These are phyloP conservation scores for Pichia sp. DNA, from an alignment of 1,139 yeast genomes.

Conservation along the genomic window DNA sequence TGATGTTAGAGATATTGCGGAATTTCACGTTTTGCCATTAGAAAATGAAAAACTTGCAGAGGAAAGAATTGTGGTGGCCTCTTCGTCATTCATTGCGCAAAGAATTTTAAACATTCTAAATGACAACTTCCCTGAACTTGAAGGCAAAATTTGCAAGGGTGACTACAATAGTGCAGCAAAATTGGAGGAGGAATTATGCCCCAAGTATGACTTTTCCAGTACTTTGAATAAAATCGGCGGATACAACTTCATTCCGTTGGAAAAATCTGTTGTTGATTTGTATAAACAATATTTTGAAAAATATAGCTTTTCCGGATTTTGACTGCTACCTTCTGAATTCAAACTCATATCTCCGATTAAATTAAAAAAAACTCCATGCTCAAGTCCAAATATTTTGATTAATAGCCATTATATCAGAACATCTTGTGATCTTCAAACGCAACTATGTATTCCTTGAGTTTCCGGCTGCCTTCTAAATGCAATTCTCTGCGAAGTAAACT, in stretches of 20 bases:
- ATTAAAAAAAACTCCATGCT: too few relatives aligned
- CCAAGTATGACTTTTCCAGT: conserved; percentile 15
- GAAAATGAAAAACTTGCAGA: conserved; percentile 33
- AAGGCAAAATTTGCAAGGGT: conserved; percentile 38
- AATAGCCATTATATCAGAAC: too few relatives aligned
- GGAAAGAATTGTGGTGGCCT: conserved; percentile 40
- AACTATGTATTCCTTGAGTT: too few relatives aligned
- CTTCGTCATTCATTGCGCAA: conserved; percentile 37
- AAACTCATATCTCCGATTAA: too few relatives aligned
- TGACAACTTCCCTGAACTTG: conserved; percentile 38
- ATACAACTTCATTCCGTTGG: conserved; percentile 36
- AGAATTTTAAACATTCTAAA: conserved; percentile 36
- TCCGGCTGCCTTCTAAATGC: too few relatives aligned
- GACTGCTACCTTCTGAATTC: too few relatives aligned
- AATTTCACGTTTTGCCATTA: conserved; percentile 38
- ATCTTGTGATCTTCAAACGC: too few relatives aligned
- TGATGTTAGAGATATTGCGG: conserved; percentile 45
- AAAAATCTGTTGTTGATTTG: conserved; percentile 39
- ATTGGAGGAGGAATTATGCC: conserved; percentile 2
- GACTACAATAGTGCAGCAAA: conserved; percentile 29
- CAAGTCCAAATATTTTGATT: too few relatives aligned
- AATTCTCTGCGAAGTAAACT: too few relatives aligned
- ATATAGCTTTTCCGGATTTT: too few relatives aligned
- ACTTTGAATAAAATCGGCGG: conserved; percentile 32
- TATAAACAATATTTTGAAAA: conserved; percentile 33